Percentiles rank a stretch among this genome's conserved stretches.
These are phyloP conservation scores for Boeremia exigua DNA, from an alignment of 2,329 filamentous ascomycete genomes.

Conservation along the genomic window DNA sequence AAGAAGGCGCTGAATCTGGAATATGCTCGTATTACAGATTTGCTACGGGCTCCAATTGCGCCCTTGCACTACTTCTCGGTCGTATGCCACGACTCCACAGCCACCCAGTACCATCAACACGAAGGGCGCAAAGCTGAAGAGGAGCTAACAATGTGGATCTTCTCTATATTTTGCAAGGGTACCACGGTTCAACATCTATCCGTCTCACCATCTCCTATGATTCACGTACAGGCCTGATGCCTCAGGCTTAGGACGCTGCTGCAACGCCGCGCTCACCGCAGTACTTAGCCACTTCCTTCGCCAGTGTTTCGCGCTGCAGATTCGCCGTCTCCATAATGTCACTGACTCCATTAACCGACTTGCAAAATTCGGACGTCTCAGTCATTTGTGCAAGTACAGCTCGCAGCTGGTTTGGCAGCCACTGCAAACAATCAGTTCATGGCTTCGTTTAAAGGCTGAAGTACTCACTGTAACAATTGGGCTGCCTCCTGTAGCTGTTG, in stretches of 20 bases:
- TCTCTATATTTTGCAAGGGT: background rate
- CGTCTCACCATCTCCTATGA: background rate
- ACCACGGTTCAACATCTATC: constrained; percentile 3
- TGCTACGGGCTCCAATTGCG: background rate
- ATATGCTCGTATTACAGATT: constrained; percentile 4
- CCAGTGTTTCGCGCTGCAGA: constrained; percentile 68
- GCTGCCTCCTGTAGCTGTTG: constrained; percentile 79
- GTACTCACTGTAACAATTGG: constrained; percentile 72
- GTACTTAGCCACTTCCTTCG: constrained; percentile 78
- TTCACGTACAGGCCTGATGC: background rate
- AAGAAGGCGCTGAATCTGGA: background rate
- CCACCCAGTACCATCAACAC: background rate
- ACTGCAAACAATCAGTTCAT: constrained; percentile 49
- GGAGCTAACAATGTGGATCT: background rate
- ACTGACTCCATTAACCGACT: constrained; percentile 55
- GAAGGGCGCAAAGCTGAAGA: constrained; percentile 9
- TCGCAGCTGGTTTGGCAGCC: constrained; percentile 80
- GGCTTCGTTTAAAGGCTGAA: background rate
- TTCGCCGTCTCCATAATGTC: constrained; percentile 72
- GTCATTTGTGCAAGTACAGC: constrained; percentile 76
- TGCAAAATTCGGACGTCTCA: constrained; percentile 59
- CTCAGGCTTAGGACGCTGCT: constrained; percentile 27
- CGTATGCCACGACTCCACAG: background rate
- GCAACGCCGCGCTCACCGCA: constrained; percentile 65
- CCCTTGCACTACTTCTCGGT: constrained; percentile 1